These are phyloP conservation scores for Solanum clarkiae DNA, from an alignment of 257 asterid genomes.

Conservation along the genomic window DNA sequence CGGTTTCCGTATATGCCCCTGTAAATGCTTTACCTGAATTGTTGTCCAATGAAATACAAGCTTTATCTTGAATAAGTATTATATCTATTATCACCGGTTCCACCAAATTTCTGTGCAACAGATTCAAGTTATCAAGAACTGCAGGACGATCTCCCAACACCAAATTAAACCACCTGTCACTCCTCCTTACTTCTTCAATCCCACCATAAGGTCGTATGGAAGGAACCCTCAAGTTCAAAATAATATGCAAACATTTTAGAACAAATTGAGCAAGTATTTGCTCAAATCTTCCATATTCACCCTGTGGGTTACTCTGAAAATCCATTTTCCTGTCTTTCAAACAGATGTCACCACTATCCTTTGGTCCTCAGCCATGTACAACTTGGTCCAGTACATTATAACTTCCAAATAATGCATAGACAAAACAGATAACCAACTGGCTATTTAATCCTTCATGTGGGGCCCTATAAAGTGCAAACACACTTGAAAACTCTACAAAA, in stretches of 20 bases:
- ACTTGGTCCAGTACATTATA: neutral
- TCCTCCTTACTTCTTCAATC: conserved; percentile 51
- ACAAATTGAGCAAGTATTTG: conserved; percentile 84
- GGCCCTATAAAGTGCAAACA: neutral
- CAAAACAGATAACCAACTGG: neutral
- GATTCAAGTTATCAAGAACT: conserved; percentile 70
- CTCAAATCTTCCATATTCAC: conserved; percentile 73
- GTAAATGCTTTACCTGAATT: conserved; percentile 13
- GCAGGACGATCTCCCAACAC: conserved; percentile 79
- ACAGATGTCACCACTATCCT: conserved; percentile 7
- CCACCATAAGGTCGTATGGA: conserved; percentile 41
- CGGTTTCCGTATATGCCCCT: conserved; percentile 44
- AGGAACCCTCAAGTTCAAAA: conserved; percentile 88
- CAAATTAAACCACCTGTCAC: conserved; percentile 85
- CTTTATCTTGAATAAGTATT: conserved; percentile 56
- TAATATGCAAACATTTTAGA: conserved; percentile 66
- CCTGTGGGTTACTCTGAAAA: conserved; percentile 47
- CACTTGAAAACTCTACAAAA: neutral
- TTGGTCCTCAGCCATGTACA: conserved; percentile 4
- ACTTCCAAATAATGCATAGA: neutral
- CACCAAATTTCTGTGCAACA: conserved; percentile 72
- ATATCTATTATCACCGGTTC: conserved; percentile 86
- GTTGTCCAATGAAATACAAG: conserved; percentile 19
- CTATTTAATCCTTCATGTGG: neutral
- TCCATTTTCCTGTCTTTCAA: conserved; percentile 45